Evolutionary conservation across 73 alveolate genomes (phyloP).

Genomic region (Stentor coeruleus): DNA sequence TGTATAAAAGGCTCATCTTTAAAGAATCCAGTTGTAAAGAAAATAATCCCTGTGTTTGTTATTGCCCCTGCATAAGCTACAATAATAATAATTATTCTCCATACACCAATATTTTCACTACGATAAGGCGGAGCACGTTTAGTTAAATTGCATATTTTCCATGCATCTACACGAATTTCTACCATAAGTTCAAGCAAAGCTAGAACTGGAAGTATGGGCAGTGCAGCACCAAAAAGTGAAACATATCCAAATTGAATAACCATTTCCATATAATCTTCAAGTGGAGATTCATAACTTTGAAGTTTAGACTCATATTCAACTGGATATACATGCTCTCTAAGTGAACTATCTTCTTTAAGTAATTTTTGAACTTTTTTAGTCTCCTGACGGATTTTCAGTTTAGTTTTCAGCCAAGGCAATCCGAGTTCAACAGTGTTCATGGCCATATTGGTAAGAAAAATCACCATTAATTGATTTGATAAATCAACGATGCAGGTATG

Average conservation of each 20-base stretch:
- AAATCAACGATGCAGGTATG: background rate
- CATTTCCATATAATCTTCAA: constrained; percentile 29
- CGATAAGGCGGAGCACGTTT: constrained; percentile 24
- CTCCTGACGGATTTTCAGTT: background rate
- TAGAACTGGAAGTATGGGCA: constrained; percentile 3
- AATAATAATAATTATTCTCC: background rate
- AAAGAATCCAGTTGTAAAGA: background rate
- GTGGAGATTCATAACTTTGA: constrained; percentile 18
- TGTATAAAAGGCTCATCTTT: background rate
- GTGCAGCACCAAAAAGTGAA: constrained; percentile 7
- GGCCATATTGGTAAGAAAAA: background rate
- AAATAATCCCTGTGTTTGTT: background rate
- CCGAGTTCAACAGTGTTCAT: constrained; percentile 21
- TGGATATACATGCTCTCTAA: background rate
- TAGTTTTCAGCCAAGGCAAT: background rate
- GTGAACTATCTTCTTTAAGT: background rate
- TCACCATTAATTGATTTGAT: background rate
- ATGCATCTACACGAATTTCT: constrained; percentile 31
- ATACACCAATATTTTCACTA: constrained; percentile 22
- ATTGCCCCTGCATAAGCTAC: constrained; percentile 26
- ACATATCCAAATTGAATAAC: constrained; percentile 18
- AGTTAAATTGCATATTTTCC: constrained; percentile 12
- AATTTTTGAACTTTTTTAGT: background rate
- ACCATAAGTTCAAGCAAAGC: constrained; percentile 12
- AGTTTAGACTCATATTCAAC: background rate